A percentile compares a stretch with the other conserved stretches of the same genome.
Conservation (phyloP, 305 asterid species). For the Plantago coronopus region DNA sequence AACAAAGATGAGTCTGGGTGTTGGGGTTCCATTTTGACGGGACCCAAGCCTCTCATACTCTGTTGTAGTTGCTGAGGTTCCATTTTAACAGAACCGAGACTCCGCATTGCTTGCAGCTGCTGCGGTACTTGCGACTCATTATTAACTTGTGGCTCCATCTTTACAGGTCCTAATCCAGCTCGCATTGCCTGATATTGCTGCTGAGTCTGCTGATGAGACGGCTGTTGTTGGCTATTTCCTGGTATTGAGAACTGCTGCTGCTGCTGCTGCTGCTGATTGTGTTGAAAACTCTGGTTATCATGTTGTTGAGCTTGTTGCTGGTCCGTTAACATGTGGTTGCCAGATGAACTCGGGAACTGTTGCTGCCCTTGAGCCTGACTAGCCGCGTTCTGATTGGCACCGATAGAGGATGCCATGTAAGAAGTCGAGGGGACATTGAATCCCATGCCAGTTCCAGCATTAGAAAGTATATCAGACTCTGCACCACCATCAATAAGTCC, state of each 20-base stretch:
- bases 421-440: slow-evolving; percentile 59
- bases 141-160: slow-evolving; percentile 58
- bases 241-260: slow-evolving; percentile 54
- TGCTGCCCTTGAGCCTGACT: slow-evolving; percentile 69
- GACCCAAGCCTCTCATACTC: slow-evolving; percentile 52
- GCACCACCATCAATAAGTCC: slow-evolving; percentile 56
- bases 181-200: slow-evolving; percentile 64
- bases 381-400: slow-evolving; percentile 45
- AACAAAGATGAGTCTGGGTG: slow-evolving; percentile 63
- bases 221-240: slow-evolving; percentile 46
- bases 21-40: slow-evolving; percentile 78
- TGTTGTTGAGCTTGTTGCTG: slow-evolving; percentile 63
- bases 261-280: slow-evolving; percentile 48
- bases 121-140: slow-evolving; percentile 55
- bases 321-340: slow-evolving; percentile 57
- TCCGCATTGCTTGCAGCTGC: slow-evolving; percentile 58
- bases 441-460: slow-evolving; percentile 64
- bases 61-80: slow-evolving; percentile 68
- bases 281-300: slow-evolving; percentile 53
- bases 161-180: slow-evolving; percentile 61
- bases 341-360: slow-evolving; percentile 46
- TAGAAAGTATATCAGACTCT: slow-evolving; percentile 56
- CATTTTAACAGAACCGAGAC: slow-evolving; percentile 54
- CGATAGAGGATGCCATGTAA: slow-evolving; percentile 43
- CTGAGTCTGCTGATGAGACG: slow-evolving; percentile 36